phyloP scores from a whole-genome alignment of 78 protist genomes.

The Dictyostelium intermedium region DNA sequence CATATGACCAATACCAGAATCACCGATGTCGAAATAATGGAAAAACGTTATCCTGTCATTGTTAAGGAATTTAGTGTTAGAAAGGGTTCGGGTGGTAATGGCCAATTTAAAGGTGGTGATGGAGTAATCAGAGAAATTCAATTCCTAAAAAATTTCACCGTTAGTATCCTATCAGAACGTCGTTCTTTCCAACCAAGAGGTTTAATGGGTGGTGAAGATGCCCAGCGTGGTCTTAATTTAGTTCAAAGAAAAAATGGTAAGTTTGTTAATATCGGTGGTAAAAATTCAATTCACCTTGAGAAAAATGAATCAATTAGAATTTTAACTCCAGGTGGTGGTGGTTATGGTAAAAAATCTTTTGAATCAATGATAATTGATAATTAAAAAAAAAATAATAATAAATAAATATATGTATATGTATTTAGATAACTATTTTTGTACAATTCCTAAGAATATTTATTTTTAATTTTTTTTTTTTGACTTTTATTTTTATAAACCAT shows the following conservation, averaged over 20 bases:
- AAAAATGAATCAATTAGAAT: slow-evolving; percentile 86
- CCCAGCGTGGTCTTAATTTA: slow-evolving; percentile 88
- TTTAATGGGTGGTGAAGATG: slow-evolving; percentile 88
- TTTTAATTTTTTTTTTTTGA: neutral
- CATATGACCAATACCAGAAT: slow-evolving; percentile 98
- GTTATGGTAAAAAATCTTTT: slow-evolving; percentile 33
- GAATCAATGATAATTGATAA: neutral
- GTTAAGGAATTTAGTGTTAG: slow-evolving; percentile 87
- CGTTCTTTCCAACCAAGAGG: slow-evolving; percentile 87
- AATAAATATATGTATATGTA: neutral
- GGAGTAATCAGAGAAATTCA: slow-evolving; percentile 92
- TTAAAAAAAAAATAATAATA: neutral
- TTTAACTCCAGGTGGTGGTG: slow-evolving; percentile 83
- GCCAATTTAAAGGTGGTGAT: slow-evolving; percentile 91
- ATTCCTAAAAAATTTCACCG: slow-evolving; percentile 71
- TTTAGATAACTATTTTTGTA: no score
- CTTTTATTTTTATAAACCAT: neutral
- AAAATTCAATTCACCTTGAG: slow-evolving; percentile 51
- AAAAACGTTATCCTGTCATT: slow-evolving; percentile 92
- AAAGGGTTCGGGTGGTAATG: slow-evolving; percentile 94
- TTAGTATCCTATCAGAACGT: slow-evolving; percentile 86
- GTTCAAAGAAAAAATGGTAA: slow-evolving; percentile 54
- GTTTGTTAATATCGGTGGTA: slow-evolving; percentile 89
- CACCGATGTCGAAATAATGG: slow-evolving; percentile 97
- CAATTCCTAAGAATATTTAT: no score